phyloP scores from a whole-genome alignment of 2,329 filamentous ascomycete species.

The Diaporthe sp. region DNA sequence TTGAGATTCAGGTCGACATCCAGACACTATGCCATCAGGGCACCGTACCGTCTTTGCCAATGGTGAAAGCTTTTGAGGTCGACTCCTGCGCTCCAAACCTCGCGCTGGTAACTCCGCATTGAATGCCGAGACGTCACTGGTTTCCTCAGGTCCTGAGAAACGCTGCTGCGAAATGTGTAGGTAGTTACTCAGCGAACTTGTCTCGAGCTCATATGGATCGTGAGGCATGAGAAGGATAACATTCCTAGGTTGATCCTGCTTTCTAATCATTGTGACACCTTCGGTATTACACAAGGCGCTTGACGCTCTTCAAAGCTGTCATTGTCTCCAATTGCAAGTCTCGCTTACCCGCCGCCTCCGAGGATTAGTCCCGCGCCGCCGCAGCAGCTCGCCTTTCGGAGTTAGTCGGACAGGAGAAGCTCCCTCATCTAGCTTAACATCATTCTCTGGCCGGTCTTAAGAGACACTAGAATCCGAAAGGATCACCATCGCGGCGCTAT shows the following conservation, averaged over 20 bases:
- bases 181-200: not conserved
- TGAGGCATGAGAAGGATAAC: not conserved
- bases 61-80: too few species aligned
- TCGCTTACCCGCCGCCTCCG: not conserved
- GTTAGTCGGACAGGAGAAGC: not conserved
- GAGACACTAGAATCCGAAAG: not conserved
- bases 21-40: not conserved
- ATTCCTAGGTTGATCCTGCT: not conserved
- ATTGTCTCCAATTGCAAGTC: not conserved
- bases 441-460: not conserved
- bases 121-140: not conserved
- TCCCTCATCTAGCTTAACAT: not conserved
- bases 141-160: not conserved
- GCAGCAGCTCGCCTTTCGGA: slow-evolving; percentile 7
- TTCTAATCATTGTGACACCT: not conserved
- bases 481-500: not conserved
- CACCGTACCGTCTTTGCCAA: not conserved
- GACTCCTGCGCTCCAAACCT: not conserved
- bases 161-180: not conserved
- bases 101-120: not conserved
- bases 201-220: not conserved
- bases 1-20: not conserved
- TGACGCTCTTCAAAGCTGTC: not conserved
- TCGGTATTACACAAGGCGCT: not conserved
- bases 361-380: not conserved